Evolutionary conservation across 208 protist species (phyloP).

Genomic region (Wallacemonas sp.): DNA sequence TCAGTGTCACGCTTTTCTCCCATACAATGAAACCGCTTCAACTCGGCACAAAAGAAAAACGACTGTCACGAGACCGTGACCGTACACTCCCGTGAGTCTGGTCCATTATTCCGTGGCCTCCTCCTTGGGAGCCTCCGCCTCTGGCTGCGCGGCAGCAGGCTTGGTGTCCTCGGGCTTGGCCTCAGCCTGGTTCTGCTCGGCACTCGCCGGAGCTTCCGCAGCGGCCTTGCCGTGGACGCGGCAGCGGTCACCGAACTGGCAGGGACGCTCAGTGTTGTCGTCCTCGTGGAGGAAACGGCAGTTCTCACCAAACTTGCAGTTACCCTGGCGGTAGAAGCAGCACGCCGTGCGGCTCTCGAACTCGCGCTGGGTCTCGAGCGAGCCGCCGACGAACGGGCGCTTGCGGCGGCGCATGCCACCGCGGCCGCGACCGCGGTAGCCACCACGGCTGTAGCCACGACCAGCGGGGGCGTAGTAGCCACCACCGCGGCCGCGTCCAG

Average conservation of each 20-base stretch:
- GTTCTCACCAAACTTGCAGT: conserved; percentile 73
- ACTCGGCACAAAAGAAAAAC: conserved; percentile 6
- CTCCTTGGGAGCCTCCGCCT: background rate
- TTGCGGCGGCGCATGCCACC: conserved; percentile 46
- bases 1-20: conserved; percentile 7
- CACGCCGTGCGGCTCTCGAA: conserved; percentile 75
- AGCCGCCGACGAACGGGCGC: conserved; percentile 81
- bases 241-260: conserved; percentile 76
- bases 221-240: conserved; percentile 37
- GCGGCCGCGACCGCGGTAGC: conserved; percentile 41
- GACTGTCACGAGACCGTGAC: background rate
- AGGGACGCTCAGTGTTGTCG: conserved; percentile 33
- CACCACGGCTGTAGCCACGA: conserved; percentile 11
- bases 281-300: conserved; percentile 85
- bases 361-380: conserved; percentile 72
- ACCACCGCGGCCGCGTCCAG: conserved; percentile 20
- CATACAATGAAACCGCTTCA: conserved; percentile 3
- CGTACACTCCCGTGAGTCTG: background rate
- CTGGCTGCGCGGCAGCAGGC: background rate
- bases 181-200: background rate
- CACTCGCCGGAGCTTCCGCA: conserved; percentile 1
- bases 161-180: conserved; percentile 3
- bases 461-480: conserved; percentile 20
- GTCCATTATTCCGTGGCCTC: background rate
- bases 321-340: conserved; percentile 82